A percentile compares a stretch with the other conserved stretches of the same genome.
phyloP scores from a whole-genome alignment of 2,329 filamentous ascomycete genomes.

The Apiospora marii region DNA sequence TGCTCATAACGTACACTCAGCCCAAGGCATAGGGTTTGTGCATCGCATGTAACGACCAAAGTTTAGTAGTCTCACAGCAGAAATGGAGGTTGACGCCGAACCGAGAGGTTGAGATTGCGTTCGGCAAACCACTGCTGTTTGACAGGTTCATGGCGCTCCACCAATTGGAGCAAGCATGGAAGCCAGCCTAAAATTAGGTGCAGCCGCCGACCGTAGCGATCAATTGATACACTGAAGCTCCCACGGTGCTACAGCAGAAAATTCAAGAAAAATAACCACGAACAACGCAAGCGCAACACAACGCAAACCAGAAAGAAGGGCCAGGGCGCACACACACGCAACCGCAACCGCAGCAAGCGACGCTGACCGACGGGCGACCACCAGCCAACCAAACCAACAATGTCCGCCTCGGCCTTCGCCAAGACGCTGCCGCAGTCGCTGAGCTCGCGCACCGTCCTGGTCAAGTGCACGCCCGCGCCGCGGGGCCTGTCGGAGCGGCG shows the following conservation, averaged over 20 bases:
- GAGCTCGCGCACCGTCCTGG: constrained; percentile 48
- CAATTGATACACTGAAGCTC: background rate
- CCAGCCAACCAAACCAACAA: background rate
- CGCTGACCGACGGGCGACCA: background rate
- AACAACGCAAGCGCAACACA: background rate
- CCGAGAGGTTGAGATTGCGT: background rate
- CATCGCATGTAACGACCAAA: background rate
- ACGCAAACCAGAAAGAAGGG: background rate
- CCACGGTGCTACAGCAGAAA: background rate
- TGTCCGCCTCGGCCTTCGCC: constrained; percentile 33
- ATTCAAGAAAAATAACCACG: background rate
- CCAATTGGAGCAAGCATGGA: background rate
- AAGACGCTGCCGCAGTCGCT: constrained; percentile 40
- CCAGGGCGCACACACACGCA: background rate
- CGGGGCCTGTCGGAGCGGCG: constrained; percentile 62
- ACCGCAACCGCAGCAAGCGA: background rate
- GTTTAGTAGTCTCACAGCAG: too few species aligned
- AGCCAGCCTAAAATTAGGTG: background rate
- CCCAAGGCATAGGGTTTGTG: background rate
- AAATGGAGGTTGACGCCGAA: background rate
- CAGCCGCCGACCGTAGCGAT: background rate
- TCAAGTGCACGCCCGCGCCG: constrained; percentile 61
- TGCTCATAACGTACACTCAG: background rate
- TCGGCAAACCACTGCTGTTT: too few species aligned
- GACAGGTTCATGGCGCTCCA: background rate